Evolutionary conservation across 768 basidiomycete genomes (phyloP), one percentile per base, ranked within the genome.

Genomic region (Cytidiella melzeri): DNA sequence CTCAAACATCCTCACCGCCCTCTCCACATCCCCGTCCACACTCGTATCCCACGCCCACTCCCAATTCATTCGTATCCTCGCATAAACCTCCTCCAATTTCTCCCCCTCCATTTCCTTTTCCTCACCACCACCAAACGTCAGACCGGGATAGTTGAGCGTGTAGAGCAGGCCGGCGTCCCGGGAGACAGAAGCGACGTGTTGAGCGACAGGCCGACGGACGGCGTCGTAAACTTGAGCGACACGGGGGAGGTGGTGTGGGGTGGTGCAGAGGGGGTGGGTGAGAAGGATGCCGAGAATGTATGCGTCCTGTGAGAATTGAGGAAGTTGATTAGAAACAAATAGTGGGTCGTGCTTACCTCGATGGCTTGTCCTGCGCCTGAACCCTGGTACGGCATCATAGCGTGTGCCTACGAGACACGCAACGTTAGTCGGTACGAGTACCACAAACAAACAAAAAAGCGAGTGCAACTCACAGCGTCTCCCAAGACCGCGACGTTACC

Each of bases 31-130:
- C 12, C 55, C 64, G 37, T 75, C 73, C 15, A 77, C 55, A 3
- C 72, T 74, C 20, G 76, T 73, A 7, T 67, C 66, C 80, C 80
- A 82, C 4, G 73, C 63, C 83, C 83, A 86, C 49, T 78, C 75
- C 80, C 80, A 83, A 42, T 73, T 75, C 57, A 69, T 68, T 15
- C 69, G 71, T 21, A 84, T 61, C 10, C 61, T 61, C 27, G 67
- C 59, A 5, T 68, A 71, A 3, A 83, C 59, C 36, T 69, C 57
- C 13, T 67, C 55, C 7, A 79, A 63, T 48, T 66, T 67, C 50
- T 50, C 67, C 57, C 26, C 62, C 62, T 61, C 53, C 26, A 67
- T 39, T 10, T 6, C 28, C 18, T n/a, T 34, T 27, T 25, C 5
- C 11, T n/a, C 36, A 19, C 42, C 45, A 2, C 37, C 60, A 18